Evolutionary conservation across 2,329 filamentous ascomycete genomes (phyloP).

Genomic region (Cercospora brassicicola): DNA sequence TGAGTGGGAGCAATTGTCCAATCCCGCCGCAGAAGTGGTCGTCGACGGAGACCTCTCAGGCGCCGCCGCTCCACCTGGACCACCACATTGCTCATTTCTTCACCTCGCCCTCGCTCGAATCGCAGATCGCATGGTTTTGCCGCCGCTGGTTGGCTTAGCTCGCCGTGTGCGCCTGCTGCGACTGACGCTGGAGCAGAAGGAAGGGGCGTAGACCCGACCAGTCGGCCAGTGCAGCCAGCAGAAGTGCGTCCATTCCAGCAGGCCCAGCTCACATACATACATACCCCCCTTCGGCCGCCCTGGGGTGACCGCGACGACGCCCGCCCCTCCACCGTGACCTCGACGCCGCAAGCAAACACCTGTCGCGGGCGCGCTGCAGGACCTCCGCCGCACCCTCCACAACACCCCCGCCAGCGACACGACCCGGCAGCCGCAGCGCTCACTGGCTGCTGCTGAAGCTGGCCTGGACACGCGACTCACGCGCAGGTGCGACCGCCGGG

Average conservation of each 20-base stretch:
- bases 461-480: conserved; percentile 8
- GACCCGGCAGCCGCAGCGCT: not conserved
- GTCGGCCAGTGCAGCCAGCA: not conserved
- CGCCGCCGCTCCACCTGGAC: not conserved
- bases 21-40: not conserved
- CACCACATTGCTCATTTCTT: not conserved
- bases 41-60: not conserved
- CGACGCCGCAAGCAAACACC: not conserved
- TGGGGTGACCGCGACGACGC: not conserved
- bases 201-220: not conserved
- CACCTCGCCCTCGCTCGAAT: not conserved
- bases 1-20: not conserved
- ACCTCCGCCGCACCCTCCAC: not conserved
- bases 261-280: not conserved
- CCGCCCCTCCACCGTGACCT: not conserved
- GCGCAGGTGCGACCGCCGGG: conserved; percentile 15
- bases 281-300: not conserved
- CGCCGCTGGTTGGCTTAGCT: not conserved
- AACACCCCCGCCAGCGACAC: not conserved
- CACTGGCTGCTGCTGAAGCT: not conserved
- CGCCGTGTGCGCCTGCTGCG: not conserved
- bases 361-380: not conserved
- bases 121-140: not conserved
- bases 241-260: not conserved
- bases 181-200: not conserved